phyloP scores from a whole-genome alignment of 2,329 filamentous ascomycete genomes.

The Zarea fungicola region DNA sequence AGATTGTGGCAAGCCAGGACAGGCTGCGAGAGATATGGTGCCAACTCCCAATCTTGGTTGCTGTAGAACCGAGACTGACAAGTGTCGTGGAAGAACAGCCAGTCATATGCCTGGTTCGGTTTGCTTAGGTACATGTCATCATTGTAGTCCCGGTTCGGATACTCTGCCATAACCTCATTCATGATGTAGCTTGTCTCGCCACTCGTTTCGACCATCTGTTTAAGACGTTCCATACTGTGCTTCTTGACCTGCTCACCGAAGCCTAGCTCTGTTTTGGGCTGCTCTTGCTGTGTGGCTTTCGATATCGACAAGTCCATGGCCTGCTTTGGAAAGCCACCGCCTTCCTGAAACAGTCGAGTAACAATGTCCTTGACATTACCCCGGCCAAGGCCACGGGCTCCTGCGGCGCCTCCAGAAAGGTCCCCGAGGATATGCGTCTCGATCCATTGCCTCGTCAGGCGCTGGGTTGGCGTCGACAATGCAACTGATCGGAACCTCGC shows the following conservation, averaged over 20 bases:
- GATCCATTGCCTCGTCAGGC: conserved; percentile 70
- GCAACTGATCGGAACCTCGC: conserved; percentile 55
- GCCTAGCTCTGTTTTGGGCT: conserved; percentile 56
- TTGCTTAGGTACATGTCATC: conserved; percentile 90
- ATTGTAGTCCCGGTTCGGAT: conserved; percentile 83
- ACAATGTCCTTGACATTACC: conserved; percentile 72
- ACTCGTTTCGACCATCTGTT: conserved; percentile 72
- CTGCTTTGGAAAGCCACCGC: conserved; percentile 68
- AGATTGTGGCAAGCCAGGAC: conserved; percentile 86
- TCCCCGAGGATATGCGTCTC: conserved; percentile 66
- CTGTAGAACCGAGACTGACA: conserved; percentile 73
- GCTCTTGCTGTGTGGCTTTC: conserved; percentile 46
- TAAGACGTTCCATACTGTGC: conserved; percentile 63
- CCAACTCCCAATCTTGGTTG: conserved; percentile 90
- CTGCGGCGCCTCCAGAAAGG: conserved; percentile 64
- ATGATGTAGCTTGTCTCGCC: conserved; percentile 75
- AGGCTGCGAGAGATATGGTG: conserved; percentile 79
- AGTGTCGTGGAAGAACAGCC: conserved; percentile 88
- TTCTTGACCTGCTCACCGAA: conserved; percentile 70
- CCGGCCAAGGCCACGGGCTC: conserved; percentile 64
- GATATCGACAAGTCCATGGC: conserved; percentile 32
- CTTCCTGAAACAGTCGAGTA: conserved; percentile 71
- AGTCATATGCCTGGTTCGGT: conserved; percentile 82
- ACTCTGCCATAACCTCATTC: conserved; percentile 78
- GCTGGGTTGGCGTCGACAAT: conserved; percentile 30